These are phyloP conservation scores for Juncus inflexus DNA, from an alignment of 176 grass and related monocot species.

Conservation along the genomic window DNA sequence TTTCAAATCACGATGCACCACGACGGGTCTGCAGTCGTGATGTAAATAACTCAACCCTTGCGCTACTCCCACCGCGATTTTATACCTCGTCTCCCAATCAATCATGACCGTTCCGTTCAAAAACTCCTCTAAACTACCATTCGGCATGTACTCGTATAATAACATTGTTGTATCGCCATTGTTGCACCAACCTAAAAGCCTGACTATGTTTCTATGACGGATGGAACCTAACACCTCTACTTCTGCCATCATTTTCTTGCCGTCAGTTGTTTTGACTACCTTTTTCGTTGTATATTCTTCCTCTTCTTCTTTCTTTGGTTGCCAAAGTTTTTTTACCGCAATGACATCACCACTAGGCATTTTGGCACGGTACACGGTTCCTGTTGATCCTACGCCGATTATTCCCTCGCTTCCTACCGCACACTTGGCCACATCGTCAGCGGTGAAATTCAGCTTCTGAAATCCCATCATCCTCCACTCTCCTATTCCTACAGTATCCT, in stretches of 20 bases:
- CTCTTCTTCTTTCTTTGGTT: conserved; percentile 40
- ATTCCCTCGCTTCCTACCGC: conserved; percentile 57
- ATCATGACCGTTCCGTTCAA: conserved; percentile 33
- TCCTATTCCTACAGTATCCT: not conserved
- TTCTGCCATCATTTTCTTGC: conserved; percentile 37
- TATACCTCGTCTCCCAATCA: conserved; percentile 60
- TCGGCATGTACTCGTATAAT: conserved; percentile 96
- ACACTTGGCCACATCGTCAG: conserved; percentile 64
- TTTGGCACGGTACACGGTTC: conserved; percentile 83
- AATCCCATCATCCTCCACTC: conserved; percentile 76
- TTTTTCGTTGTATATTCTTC: not conserved
- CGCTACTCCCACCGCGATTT: conserved; percentile 68
- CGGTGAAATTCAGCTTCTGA: conserved; percentile 74
- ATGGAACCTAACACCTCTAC: conserved; percentile 78
- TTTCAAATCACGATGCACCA: conserved; percentile 91
- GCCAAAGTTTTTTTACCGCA: conserved; percentile 90
- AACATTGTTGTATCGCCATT: conserved; percentile 65
- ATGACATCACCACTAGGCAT: conserved; percentile 77
- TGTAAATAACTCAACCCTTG: conserved; percentile 93
- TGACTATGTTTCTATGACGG: conserved; percentile 89
- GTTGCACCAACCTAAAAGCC: conserved; percentile 70
- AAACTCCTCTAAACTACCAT: conserved; percentile 85
- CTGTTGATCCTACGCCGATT: conserved; percentile 63
- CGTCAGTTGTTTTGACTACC: not conserved
- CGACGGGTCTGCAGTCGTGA: conserved; percentile 68